Conservation (phyloP, 2,329 filamentous ascomycete genomes). For the Fusarium miscanthi region DNA sequence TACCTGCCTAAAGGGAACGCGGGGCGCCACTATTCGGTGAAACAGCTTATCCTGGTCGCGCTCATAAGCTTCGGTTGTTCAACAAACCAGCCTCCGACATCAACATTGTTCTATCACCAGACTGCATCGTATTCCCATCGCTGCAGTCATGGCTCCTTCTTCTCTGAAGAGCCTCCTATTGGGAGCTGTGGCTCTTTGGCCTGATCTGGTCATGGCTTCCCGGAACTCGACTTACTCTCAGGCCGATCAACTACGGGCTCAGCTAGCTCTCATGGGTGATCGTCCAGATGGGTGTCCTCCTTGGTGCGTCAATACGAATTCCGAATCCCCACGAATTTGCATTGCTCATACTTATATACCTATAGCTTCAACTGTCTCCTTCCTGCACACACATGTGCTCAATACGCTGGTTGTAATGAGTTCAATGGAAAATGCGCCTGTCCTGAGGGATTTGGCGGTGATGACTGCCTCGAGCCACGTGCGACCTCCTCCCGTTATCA, state of each 20-base stretch:
- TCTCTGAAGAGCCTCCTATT: slow-evolving; percentile 53
- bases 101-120: slow-evolving; percentile 28
- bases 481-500: slow-evolving; percentile 44
- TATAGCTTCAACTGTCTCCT: slow-evolving; percentile 96
- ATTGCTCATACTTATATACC: slow-evolving; percentile 18
- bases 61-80: slow-evolving; percentile 20
- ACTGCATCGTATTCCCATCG: slow-evolving; percentile 35
- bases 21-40: slow-evolving; percentile 43
- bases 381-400: slow-evolving; percentile 89
- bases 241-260: slow-evolving; percentile 69
- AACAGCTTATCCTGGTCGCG: slow-evolving; percentile 43
- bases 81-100: slow-evolving; percentile 32
- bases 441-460: slow-evolving; percentile 90
- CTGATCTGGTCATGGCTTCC: slow-evolving; percentile 53
- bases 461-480: slow-evolving; percentile 89
- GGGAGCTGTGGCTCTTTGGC: slow-evolving; percentile 55
- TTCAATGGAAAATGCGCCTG: slow-evolving; percentile 94
- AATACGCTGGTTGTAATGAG: slow-evolving; percentile 89
- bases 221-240: slow-evolving; percentile 69
- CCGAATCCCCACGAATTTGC: not conserved
- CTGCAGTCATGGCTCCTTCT: slow-evolving; percentile 55
- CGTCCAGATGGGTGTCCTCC: slow-evolving; percentile 82
- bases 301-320: slow-evolving; percentile 61
- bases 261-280: slow-evolving; percentile 77
- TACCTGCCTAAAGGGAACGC: slow-evolving; percentile 41